These are phyloP conservation scores for Cynara cardunculus DNA, from an alignment of 129 eudicot species.

Conservation along the genomic window DNA sequence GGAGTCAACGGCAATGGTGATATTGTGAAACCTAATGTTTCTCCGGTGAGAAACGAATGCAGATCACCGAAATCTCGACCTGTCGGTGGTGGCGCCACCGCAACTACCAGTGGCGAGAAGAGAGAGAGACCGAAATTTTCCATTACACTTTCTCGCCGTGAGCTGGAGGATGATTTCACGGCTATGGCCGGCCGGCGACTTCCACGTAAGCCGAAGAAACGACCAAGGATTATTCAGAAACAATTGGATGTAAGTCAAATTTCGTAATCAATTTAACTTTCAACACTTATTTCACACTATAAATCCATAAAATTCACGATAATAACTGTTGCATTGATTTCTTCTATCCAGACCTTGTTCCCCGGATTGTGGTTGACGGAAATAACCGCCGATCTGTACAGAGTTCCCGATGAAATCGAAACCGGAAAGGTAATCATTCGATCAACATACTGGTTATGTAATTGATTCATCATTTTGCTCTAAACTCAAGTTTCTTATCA, in stretches of 20 bases:
- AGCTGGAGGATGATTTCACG: constrained; percentile 72
- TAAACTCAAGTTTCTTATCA: not conserved
- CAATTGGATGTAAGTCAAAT: constrained; percentile 55
- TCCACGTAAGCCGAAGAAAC: constrained; percentile 69
- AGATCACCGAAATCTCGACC: constrained; percentile 39
- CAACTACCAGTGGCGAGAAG: constrained; percentile 38
- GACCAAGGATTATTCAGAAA: constrained; percentile 49
- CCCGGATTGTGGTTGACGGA: constrained; percentile 73
- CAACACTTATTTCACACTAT: not conserved
- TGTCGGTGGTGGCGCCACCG: constrained; percentile 30
- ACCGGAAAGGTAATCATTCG: constrained; percentile 36
- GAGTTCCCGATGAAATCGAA: constrained; percentile 50
- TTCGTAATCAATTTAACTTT: not conserved
- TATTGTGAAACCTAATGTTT: constrained; percentile 30
- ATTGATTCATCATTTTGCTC: not conserved
- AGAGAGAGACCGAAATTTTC: constrained; percentile 66
- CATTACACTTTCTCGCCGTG: constrained; percentile 44
- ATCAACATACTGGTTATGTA: not conserved
- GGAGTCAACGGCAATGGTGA: constrained; percentile 33
- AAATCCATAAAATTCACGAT: not conserved
- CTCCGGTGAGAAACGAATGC: constrained; percentile 39
- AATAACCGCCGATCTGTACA: constrained; percentile 65
- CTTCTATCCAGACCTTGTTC: constrained; percentile 50
- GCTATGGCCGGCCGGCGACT: constrained; percentile 51
- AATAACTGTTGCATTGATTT: constrained; percentile 34